Conservation (phyloP, 306 rosid species). For the Glycine latifolia region DNA sequence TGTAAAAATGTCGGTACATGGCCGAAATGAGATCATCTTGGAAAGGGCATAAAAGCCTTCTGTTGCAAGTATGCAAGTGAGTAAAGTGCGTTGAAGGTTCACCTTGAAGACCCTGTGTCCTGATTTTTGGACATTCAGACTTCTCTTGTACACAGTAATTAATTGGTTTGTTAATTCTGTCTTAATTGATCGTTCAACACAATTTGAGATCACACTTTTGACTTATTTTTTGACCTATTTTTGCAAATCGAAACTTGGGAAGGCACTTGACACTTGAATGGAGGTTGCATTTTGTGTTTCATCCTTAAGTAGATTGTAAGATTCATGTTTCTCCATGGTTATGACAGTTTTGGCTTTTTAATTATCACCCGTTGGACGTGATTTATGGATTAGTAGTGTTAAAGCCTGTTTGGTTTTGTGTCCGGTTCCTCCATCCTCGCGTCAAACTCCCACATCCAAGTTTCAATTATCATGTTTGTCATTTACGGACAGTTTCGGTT, state of each 20-base stretch:
- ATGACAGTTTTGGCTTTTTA: background rate
- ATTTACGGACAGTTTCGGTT: too few species aligned
- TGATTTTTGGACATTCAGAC: constrained; percentile 15
- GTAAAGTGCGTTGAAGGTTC: constrained; percentile 34
- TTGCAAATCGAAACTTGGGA: constrained; percentile 1
- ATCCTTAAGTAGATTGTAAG: too few species aligned
- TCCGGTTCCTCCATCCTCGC: too few species aligned
- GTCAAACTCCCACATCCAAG: too few species aligned
- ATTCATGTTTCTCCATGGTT: background rate
- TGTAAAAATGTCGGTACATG: constrained; percentile 27
- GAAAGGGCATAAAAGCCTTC: constrained; percentile 18
- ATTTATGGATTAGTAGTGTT: background rate
- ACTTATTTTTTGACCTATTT: background rate
- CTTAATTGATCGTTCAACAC: constrained; percentile 29
- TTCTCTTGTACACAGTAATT: constrained; percentile 39
- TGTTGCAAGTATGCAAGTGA: constrained; percentile 43
- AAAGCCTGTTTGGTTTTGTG: too few species aligned
- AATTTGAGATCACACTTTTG: constrained; percentile 1
- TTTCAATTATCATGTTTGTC: too few species aligned
- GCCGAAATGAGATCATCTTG: constrained; percentile 27
- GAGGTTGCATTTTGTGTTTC: constrained; percentile 29
- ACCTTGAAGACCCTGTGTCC: constrained; percentile 34
- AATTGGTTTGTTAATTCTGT: constrained; percentile 14
- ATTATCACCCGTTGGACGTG: background rate
- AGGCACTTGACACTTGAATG: background rate